Conservation (phyloP, 768 basidiomycete species). For the Lactarius quietus region DNA sequence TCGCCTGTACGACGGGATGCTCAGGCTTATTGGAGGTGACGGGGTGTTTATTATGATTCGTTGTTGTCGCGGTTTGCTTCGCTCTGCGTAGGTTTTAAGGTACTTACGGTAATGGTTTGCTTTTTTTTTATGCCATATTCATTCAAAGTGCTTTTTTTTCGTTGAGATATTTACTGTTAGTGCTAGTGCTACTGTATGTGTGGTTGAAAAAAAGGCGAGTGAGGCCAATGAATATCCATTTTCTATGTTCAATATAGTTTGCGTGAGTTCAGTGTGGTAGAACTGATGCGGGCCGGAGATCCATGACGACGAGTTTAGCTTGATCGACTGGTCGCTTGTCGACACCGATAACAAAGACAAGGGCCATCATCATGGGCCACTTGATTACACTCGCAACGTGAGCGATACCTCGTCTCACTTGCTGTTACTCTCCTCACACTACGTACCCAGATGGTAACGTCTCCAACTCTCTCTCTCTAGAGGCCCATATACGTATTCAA, state of each 20-base stretch:
- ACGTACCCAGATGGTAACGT: constrained; percentile 18
- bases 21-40: constrained; percentile 13
- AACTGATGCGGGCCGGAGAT: background rate
- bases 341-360: background rate
- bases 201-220: background rate
- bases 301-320: background rate
- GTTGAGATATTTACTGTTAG: background rate
- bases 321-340: background rate
- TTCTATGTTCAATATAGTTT: no score
- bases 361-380: constrained; percentile 64
- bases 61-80: no score
- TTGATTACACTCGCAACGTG: constrained; percentile 88
- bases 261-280: no score
- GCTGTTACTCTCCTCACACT: background rate
- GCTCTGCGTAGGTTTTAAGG: no score
- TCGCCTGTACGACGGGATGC: constrained; percentile 16
- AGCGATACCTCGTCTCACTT: constrained; percentile 29
- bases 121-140: background rate
- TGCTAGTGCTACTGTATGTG: background rate
- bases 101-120: background rate
- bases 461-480: constrained; percentile 21
- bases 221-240: background rate
- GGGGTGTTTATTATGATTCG: no score
- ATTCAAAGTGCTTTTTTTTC: background rate
- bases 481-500: background rate